Evolutionary conservation across 768 basidiomycete species (phyloP).

Genomic region (Suillus clintonianus): DNA sequence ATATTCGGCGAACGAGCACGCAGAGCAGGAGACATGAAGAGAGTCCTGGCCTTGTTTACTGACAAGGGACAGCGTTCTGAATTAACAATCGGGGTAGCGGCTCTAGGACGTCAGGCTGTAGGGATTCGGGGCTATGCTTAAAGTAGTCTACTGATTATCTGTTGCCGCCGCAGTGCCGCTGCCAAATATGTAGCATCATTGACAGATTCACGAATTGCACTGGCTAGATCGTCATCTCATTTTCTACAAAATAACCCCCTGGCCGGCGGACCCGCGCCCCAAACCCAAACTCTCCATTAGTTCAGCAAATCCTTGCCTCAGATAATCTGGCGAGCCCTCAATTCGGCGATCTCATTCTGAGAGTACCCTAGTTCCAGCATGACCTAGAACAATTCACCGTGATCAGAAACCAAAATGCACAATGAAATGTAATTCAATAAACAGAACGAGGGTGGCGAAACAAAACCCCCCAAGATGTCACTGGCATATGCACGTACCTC

Average conservation of each 20-base stretch:
- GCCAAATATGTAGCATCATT: constrained; percentile 4
- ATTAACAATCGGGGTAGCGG: constrained; percentile 1
- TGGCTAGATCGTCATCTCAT: constrained; percentile 1
- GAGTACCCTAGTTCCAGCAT: constrained; percentile 46
- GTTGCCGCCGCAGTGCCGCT: constrained; percentile 6
- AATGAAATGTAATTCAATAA: not conserved
- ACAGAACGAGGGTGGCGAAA: not conserved
- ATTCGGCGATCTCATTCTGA: constrained; percentile 38
- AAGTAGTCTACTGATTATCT: constrained; percentile 7
- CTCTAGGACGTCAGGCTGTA: constrained; percentile 3
- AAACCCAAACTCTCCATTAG: constrained; percentile 6
- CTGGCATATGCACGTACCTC: constrained; percentile 48
- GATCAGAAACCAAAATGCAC: constrained; percentile 7
- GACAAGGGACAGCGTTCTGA: constrained; percentile 2
- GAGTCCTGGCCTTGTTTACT: not conserved
- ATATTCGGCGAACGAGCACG: constrained; percentile 32
- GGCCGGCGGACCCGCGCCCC: constrained; percentile 10
- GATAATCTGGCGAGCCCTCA: constrained; percentile 46
- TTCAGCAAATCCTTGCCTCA: constrained; percentile 6
- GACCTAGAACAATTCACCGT: constrained; percentile 29
- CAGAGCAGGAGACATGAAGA: constrained; percentile 15
- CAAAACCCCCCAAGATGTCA: not conserved
- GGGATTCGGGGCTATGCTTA: constrained; percentile 6
- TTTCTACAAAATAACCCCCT: constrained; percentile 26
- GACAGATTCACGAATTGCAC: not conserved